Base-by-base conservation (phyloP, 768 basidiomycete species). In the Rhodotorula babjevae region DNA sequence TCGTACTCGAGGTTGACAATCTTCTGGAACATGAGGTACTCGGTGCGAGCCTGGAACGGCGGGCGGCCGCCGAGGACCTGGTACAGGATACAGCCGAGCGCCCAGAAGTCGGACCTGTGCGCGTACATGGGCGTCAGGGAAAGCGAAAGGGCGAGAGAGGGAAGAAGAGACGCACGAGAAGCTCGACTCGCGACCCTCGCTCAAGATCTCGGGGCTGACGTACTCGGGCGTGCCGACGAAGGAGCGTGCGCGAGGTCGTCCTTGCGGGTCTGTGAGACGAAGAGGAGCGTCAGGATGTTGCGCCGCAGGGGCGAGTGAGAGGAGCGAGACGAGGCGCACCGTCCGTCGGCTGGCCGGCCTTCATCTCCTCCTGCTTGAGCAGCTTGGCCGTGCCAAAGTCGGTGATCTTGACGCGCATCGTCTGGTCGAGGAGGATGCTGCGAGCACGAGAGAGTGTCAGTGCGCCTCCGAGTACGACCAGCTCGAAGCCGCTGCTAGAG, bases 1-100 rank as follows among this genome's bases (percentile, higher is more conserved):
- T 86, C 84, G 82, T 93, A 97, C 58, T 95, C 90, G 60, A 91
- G 84, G 58, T 87, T 85, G 81, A 93, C 90, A 82, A 98, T 91
- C 82, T 92, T 93, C 79, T 96, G 89, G 86, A 93, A 94, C 46
- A 90, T 96, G 70, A 96, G 86, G 79, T 94, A 97, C 71, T 97
- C 92, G 0, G 93, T 93, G 21, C 80, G 80, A 9, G 90, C 93
- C 73, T 90, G 87, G 83, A 99, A 99, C 3, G 93, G 91, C 76
- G 94, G 94, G 55, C 87, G 87, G 52, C 94, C 95, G 21, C 90
- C 87, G 63, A 97, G 88, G 85, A 97, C 89, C 80, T 97, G 94
- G 81, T 87, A 98, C 31, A 98, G 81, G 57, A 97, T 89, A 81
- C 95, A 97, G 3, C 93, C 96, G 36, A 96, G 84, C 10, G 93